Evolutionary conservation across 352 stramenopile genomes (phyloP).

Genomic region (Blastocystis sp.): DNA sequence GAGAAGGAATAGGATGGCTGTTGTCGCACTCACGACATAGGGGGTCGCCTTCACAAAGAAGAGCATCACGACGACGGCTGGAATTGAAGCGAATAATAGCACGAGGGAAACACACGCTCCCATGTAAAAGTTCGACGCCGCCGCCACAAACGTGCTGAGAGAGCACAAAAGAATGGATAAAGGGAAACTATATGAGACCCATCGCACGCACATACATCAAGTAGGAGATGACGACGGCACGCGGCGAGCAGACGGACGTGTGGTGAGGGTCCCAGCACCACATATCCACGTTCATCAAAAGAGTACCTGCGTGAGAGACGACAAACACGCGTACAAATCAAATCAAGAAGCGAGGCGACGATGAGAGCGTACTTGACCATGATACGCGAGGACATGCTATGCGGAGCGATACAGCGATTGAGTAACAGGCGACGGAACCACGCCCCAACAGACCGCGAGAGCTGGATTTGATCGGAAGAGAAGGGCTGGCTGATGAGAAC

Average conservation of each 20-base stretch:
- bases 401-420: neutral
- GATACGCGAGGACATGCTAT: neutral
- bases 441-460: neutral
- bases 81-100: neutral
- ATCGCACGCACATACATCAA: neutral
- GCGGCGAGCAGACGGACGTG: neutral
- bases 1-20: neutral
- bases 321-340: neutral
- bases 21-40: neutral
- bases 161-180: neutral
- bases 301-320: neutral
- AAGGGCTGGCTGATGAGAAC: slow-evolving; percentile 32
- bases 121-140: neutral
- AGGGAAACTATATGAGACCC: neutral
- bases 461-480: neutral
- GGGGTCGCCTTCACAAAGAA: neutral
- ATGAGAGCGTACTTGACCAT: neutral
- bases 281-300: slow-evolving; percentile 1
- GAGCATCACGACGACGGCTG: neutral
- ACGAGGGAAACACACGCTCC: neutral
- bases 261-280: neutral
- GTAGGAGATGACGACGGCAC: neutral
- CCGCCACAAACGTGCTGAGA: neutral
- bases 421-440: neutral
- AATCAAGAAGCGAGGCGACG: neutral